phyloP scores from a whole-genome alignment of 2,329 filamentous ascomycete genomes.

The Monosporascus sp. region DNA sequence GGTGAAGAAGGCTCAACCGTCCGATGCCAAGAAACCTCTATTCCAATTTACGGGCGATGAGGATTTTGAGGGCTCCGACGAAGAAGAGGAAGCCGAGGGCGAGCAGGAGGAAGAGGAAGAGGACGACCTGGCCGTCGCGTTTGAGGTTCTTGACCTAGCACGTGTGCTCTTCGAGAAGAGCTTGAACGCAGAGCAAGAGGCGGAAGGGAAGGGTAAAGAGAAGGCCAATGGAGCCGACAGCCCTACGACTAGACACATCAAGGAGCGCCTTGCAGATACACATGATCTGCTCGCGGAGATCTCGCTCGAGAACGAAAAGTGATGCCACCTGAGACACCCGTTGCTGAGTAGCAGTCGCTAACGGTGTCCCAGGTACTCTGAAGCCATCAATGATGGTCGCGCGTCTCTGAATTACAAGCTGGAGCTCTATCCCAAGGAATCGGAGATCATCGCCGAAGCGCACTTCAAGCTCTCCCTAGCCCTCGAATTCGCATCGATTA shows the following conservation, averaged over 20 bases:
- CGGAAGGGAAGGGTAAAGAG: constrained; percentile 40
- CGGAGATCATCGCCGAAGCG: constrained; percentile 83
- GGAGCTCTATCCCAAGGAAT: constrained; percentile 72
- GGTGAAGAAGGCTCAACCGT: constrained; percentile 29
- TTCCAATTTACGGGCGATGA: constrained; percentile 95
- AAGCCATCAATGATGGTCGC: constrained; percentile 80
- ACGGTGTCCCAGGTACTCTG: constrained; percentile 55
- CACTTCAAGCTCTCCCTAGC: constrained; percentile 96
- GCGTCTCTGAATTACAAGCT: constrained; percentile 74
- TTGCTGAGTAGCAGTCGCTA: constrained; percentile 8
- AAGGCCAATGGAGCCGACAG: constrained; percentile 32
- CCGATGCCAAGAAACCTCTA: constrained; percentile 62
- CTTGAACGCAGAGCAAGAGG: constrained; percentile 34
- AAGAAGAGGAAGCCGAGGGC: constrained; percentile 53
- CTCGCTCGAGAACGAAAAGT: constrained; percentile 90
- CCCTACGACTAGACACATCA: constrained; percentile 53
- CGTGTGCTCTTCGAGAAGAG: constrained; percentile 59
- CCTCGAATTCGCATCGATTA: constrained; percentile 85
- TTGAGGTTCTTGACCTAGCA: constrained; percentile 78
- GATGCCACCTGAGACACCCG: constrained; percentile 15
- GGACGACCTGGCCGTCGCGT: constrained; percentile 70
- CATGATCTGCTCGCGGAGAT: constrained; percentile 94
- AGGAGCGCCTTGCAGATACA: constrained; percentile 85
- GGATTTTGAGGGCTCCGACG: constrained; percentile 81
- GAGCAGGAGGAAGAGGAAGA: constrained; percentile 50